Percentiles rank a stretch among this genome's conserved stretches.
phyloP scores from a whole-genome alignment of 1,284 basidiomycete genomes.

The Pisolithus thermaeus region DNA sequence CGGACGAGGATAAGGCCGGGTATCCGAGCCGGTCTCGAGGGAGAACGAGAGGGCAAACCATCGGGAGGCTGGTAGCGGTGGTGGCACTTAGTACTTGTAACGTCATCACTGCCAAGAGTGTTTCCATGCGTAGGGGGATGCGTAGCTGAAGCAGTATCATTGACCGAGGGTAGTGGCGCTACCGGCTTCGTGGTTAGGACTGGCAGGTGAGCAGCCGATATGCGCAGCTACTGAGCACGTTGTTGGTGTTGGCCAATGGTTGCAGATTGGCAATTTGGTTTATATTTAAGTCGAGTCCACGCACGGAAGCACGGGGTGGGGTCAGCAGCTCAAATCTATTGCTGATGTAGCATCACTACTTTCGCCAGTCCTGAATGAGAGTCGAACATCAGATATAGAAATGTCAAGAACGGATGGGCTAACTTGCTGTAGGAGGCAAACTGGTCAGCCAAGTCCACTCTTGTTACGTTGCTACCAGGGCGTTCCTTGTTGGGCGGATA shows the following conservation, averaged over 20 bases:
- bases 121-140: neutral
- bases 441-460: constrained; percentile 52
- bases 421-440: constrained; percentile 61
- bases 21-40: constrained; percentile 52
- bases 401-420: constrained; percentile 7
- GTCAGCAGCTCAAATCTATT: constrained; percentile 43
- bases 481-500: constrained; percentile 58
- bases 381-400: neutral
- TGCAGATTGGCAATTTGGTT: constrained; percentile 26
- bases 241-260: constrained; percentile 15
- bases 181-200: constrained; percentile 1
- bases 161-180: neutral
- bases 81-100: neutral
- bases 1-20: constrained; percentile 60
- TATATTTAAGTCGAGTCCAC: constrained; percentile 33
- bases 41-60: constrained; percentile 40
- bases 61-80: constrained; percentile 14
- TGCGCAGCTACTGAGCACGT: neutral
- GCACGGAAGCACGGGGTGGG: constrained; percentile 37
- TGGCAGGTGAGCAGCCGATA: constrained; percentile 6
- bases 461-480: constrained; percentile 38
- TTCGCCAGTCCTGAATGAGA: constrained; percentile 45
- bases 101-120: neutral
- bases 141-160: constrained; percentile 1
- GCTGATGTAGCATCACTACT: constrained; percentile 48